Base-by-base conservation (phyloP, 345 rosid genomes). In the Zanthoxylum bungeanum region DNA sequence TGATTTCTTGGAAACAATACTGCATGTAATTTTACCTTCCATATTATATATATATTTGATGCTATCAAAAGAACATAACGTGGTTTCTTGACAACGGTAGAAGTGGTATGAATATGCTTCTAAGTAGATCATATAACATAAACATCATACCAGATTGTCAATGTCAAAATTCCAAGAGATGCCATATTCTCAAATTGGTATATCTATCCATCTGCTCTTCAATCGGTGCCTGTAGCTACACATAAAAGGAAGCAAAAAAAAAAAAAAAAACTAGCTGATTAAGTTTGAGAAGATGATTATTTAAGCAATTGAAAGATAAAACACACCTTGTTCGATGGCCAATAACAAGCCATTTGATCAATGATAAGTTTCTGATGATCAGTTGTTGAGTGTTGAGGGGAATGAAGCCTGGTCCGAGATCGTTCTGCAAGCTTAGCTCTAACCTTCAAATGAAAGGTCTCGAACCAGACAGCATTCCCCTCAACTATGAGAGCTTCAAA, bases 391-490 rank as follows among this genome's bases (percentile, higher is more conserved):
- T n/a, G n/a, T 44, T 44, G 49, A 19, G 49, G 49, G 49, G 49
- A n/a, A n/a, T n/a, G n/a, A n/a, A n/a, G n/a, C n/a, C n/a, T n/a
- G n/a, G n/a, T n/a, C n/a, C n/a, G n/a, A n/a, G n/a, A n/a, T n/a
- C n/a, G n/a, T n/a, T n/a, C n/a, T n/a, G n/a, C n/a, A n/a, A n/a
- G n/a, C n/a, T n/a, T n/a, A n/a, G n/a, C n/a, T n/a, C n/a, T n/a
- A n/a, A n/a, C n/a, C n/a, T n/a, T n/a, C n/a, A n/a, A n/a, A 64
- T n/a, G 82, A 77, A 81, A 65, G 87, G 79, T 81, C 79, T 86
- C 89, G 87, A 86, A 83, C 85, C 89, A 83, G 87, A 78, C 86
- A 81, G 81, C 89, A 83, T 77, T 73, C 87, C 85, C 85, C 89
- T 79, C 84, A 86, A 83, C 87, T 39, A 30, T 60, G 69, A 51